phyloP scores from a whole-genome alignment of 2,329 filamentous ascomycete genomes.

The Cercospora sp. region DNA sequence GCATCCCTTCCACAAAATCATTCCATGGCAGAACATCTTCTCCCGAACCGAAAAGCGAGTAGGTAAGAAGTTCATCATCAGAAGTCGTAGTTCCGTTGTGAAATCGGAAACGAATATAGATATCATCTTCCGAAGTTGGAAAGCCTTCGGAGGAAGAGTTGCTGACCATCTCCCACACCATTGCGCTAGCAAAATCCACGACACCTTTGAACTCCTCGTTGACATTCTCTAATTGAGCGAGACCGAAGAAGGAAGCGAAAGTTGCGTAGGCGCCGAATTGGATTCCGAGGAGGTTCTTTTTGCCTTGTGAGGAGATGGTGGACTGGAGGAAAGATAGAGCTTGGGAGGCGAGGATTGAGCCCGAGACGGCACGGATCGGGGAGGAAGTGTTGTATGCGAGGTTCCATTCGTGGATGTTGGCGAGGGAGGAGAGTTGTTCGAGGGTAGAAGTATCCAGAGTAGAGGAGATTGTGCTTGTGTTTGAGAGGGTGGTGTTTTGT shows the following conservation, averaged over 20 bases:
- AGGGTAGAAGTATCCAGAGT: conserved; percentile 63
- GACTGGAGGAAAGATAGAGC: conserved; percentile 48
- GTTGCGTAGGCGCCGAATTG: conserved; percentile 64
- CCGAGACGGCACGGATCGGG: conserved; percentile 46
- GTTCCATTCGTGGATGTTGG: conserved; percentile 77
- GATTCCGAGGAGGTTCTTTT: conserved; percentile 48
- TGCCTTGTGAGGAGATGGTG: conserved; percentile 43
- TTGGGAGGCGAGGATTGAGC: conserved; percentile 51
- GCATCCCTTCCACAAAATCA: conserved; percentile 65
- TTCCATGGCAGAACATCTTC: conserved; percentile 63
- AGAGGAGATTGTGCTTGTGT: conserved; percentile 57
- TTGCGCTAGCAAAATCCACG: conserved; percentile 79
- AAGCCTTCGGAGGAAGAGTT: too few relatives aligned
- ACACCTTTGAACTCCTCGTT: conserved; percentile 70
- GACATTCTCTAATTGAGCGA: conserved; percentile 41
- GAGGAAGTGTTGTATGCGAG: conserved; percentile 71
- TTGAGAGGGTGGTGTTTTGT: conserved; percentile 64
- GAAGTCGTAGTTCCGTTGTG: conserved; percentile 60
- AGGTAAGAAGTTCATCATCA: conserved; percentile 50
- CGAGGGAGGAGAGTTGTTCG: conserved; percentile 67
- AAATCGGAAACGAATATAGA: conserved; percentile 62
- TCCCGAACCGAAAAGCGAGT: conserved; percentile 61
- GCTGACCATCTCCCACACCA: conserved; percentile 77
- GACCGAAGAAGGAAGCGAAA: conserved; percentile 61
- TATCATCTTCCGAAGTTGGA: conserved; percentile 44